Percentiles rank a stretch among this genome's conserved stretches.
Evolutionary conservation across 2,329 filamentous ascomycete genomes (phyloP).

Genomic region (Teratosphaeria destructans): DNA sequence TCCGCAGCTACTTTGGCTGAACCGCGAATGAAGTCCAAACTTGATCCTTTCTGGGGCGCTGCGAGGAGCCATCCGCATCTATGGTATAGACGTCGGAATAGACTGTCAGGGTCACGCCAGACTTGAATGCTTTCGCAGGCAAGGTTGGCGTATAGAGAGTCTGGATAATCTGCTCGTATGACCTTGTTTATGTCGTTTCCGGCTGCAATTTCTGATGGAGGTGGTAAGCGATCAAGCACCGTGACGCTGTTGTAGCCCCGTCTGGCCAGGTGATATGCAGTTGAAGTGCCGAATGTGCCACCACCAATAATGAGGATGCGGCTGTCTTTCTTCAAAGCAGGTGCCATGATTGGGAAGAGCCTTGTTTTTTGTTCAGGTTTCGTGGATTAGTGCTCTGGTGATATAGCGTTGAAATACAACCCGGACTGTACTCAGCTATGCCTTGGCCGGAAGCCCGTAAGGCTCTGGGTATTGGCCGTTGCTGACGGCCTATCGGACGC

Average conservation of each 20-base stretch:
- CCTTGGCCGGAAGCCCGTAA: not conserved
- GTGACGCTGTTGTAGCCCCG: constrained; percentile 38
- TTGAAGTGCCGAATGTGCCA: constrained; percentile 1
- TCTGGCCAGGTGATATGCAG: constrained; percentile 1
- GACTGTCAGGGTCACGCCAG: constrained; percentile 44
- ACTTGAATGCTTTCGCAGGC: constrained; percentile 54
- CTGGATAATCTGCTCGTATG: constrained; percentile 63
- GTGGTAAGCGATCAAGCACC: constrained; percentile 36
- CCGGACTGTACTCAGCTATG: not conserved
- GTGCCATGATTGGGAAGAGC: not conserved
- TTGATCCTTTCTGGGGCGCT: constrained; percentile 3
- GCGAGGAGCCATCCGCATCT: constrained; percentile 8
- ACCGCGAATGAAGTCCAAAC: constrained; percentile 5
- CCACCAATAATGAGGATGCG: not conserved
- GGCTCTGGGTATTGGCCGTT: not conserved
- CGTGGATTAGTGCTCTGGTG: no score
- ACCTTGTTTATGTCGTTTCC: constrained; percentile 44
- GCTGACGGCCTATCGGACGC: not conserved
- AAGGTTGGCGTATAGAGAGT: constrained; percentile 60
- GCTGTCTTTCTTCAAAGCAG: not conserved
- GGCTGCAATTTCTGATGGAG: constrained; percentile 36
- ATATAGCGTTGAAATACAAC: no score
- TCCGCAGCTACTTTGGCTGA: constrained; percentile 6
- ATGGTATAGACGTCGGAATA: constrained; percentile 6
- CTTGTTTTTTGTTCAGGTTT: no score